Evolutionary conservation across 257 asterid genomes (phyloP).

Genomic region (Catharanthus roseus): DNA sequence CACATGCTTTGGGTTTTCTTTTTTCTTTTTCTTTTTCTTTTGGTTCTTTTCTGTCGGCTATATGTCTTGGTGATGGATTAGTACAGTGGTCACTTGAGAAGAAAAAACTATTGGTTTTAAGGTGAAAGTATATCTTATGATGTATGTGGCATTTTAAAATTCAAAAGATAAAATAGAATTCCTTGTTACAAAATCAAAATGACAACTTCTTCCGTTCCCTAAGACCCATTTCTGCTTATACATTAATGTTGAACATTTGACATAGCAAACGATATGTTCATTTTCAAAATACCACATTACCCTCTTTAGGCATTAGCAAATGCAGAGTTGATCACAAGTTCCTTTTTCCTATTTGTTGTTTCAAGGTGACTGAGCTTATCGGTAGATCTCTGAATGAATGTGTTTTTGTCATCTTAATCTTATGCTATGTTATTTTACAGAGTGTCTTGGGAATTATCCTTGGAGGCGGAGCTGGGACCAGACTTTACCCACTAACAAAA

Average conservation of each 20-base stretch:
- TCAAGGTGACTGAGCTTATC: not conserved
- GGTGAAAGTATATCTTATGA: too few species aligned
- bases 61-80: too few species aligned
- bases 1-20: not conserved
- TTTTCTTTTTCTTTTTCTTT: not conserved
- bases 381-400: not conserved
- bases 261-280: not conserved
- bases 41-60: too few species aligned
- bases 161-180: too few species aligned
- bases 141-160: too few species aligned
- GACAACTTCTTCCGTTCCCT: not conserved
- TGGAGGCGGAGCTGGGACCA: conserved; percentile 97
- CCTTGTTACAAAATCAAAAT: not conserved
- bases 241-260: not conserved
- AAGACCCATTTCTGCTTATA: not conserved
- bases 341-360: not conserved
- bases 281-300: not conserved
- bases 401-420: not conserved
- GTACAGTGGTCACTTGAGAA: too few species aligned
- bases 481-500: conserved; percentile 91
- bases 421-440: conserved; percentile 26
- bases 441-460: conserved; percentile 92
- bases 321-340: not conserved
- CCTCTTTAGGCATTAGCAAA: not conserved
- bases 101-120: too few species aligned